Percentiles rank a stretch among this genome's conserved stretches.
Conservation (phyloP, 2,329 filamentous ascomycete species). For the Pyricularia sp. region DNA sequence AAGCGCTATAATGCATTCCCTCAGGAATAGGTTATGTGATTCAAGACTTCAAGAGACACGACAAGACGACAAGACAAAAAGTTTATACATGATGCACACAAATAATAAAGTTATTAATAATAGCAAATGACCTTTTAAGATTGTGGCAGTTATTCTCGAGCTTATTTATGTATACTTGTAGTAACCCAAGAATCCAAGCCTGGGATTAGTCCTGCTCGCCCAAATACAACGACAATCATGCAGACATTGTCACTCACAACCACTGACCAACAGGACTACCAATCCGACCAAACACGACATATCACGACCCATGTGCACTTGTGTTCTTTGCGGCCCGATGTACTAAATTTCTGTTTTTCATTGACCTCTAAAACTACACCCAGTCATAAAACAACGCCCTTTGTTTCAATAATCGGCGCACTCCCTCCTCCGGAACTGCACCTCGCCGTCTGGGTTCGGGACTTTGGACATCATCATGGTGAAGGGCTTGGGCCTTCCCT, state of each 20-base stretch:
- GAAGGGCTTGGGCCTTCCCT: slow-evolving; percentile 27
- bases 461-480: slow-evolving; percentile 33
- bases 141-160: neutral
- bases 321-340: neutral
- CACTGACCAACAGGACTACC: neutral
- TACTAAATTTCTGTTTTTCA: neutral
- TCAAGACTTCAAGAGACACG: neutral
- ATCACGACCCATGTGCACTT: neutral
- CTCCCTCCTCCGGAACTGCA: slow-evolving; percentile 27
- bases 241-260: neutral
- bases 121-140: neutral
- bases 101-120: neutral
- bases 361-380: neutral
- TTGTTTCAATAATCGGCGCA: neutral
- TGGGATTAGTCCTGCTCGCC: neutral
- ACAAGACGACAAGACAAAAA: too few relatives aligned
- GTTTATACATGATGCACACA: neutral
- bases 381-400: neutral
- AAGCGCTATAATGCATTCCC: neutral
- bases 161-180: too few relatives aligned
- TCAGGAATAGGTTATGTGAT: neutral
- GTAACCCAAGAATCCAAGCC: neutral
- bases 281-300: neutral
- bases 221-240: neutral
- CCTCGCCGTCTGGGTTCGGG: slow-evolving; percentile 27